Percentiles rank a stretch among this genome's conserved stretches.
phyloP scores from a whole-genome alignment of 768 basidiomycete species.

The Calocera cornea region DNA sequence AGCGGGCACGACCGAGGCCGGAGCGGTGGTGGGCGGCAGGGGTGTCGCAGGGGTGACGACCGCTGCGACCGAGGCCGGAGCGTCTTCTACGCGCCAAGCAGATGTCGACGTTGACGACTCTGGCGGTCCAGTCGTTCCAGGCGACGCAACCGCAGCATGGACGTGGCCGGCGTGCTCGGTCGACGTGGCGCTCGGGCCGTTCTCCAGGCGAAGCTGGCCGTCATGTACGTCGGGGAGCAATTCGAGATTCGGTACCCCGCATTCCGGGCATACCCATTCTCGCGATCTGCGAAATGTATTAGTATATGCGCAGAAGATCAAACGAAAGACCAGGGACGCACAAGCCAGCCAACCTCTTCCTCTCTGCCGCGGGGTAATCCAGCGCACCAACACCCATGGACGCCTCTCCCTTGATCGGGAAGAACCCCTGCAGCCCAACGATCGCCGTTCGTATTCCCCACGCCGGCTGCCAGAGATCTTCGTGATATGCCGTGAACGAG shows the following conservation, averaged over 20 bases:
- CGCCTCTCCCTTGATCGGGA: constrained; percentile 74
- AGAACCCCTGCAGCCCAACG: constrained; percentile 77
- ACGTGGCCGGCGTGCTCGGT: not conserved
- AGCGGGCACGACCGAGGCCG: not conserved
- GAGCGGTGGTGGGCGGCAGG: not conserved
- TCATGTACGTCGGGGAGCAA: not conserved
- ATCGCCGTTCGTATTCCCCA: constrained; percentile 96
- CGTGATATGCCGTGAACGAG: constrained; percentile 54
- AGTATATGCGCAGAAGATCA: not conserved
- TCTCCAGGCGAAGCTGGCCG: not conserved
- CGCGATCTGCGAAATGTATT: not conserved
- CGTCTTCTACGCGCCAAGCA: not conserved
- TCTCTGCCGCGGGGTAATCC: constrained; percentile 59
- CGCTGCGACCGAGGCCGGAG: not conserved
- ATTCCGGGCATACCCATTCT: not conserved
- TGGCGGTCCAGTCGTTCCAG: not conserved
- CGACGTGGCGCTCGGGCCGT: not conserved
- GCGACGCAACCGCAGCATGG: not conserved
- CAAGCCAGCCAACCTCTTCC: constrained; percentile 65
- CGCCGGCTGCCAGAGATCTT: constrained; percentile 94
- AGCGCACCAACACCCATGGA: constrained; percentile 80
- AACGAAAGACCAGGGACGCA: constrained; percentile 27
- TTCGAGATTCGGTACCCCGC: not conserved
- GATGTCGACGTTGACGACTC: not conserved
- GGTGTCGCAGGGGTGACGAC: too few species aligned